These are phyloP conservation scores for Leccinum holopus DNA, from an alignment of 1,284 basidiomycete genomes.

Conservation along the genomic window DNA sequence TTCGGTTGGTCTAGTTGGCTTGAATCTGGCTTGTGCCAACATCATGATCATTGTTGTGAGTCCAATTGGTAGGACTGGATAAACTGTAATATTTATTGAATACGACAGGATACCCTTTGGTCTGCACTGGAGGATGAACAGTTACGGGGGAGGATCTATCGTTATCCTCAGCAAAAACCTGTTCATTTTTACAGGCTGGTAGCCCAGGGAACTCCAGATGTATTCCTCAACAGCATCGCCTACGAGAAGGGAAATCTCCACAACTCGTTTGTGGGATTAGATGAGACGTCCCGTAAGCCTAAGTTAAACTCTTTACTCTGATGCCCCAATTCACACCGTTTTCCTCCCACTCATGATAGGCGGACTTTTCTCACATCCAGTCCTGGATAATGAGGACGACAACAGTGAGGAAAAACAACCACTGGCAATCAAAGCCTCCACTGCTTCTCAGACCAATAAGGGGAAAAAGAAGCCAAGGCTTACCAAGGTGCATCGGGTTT, in stretches of 20 bases:
- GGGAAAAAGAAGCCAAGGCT: background rate
- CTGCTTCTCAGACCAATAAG: too few relatives aligned
- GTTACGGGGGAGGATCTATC: background rate
- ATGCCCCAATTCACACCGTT: too few relatives aligned
- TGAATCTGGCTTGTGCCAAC: background rate
- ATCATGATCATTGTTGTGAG: background rate
- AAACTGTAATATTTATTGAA: background rate
- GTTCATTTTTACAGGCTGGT: conserved; percentile 14
- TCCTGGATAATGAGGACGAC: too few relatives aligned
- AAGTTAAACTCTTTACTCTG: too few relatives aligned
- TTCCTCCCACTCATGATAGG: background rate
- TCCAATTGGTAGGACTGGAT: background rate
- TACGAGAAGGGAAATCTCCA: background rate
- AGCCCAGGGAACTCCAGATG: background rate
- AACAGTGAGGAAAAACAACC: too few relatives aligned
- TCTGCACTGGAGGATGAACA: conserved; percentile 15
- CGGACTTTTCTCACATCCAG: background rate
- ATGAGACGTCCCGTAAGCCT: background rate
- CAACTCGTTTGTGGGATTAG: background rate
- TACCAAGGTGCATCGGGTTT: too few relatives aligned
- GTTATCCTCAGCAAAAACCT: conserved; percentile 8
- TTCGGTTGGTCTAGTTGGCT: background rate
- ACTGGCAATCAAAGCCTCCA: too few relatives aligned
- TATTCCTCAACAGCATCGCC: background rate
- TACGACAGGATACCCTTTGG: conserved; percentile 13